Evolutionary conservation across 2,329 filamentous ascomycete species (phyloP).

Genomic region (Alternaria incomplexa): DNA sequence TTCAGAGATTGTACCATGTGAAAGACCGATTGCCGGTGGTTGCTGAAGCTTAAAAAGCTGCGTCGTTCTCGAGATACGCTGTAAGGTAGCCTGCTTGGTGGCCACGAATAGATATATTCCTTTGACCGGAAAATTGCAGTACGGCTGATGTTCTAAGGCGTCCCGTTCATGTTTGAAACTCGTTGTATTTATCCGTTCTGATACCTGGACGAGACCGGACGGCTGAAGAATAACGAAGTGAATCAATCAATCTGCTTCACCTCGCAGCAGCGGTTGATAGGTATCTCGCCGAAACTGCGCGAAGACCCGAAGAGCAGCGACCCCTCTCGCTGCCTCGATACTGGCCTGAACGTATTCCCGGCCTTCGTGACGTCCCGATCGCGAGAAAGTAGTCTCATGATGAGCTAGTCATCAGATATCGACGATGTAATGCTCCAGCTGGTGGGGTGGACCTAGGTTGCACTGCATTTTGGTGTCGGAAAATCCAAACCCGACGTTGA

Average conservation of each 20-base stretch:
- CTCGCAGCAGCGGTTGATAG: not conserved
- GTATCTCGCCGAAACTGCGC: not conserved
- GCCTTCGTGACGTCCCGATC: not conserved
- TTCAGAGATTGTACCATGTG: not conserved
- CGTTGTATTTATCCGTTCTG: not conserved
- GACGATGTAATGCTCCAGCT: not conserved
- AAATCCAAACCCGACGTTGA: slow-evolving; percentile 8
- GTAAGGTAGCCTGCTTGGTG: not conserved
- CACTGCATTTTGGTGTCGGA: slow-evolving; percentile 8
- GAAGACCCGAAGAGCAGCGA: not conserved
- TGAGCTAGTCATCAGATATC: not conserved
- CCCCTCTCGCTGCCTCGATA: not conserved
- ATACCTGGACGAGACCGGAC: not conserved
- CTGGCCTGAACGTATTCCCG: not conserved
- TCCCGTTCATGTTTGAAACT: not conserved
- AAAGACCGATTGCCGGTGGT: not conserved
- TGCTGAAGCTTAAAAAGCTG: not conserved
- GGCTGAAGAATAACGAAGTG: not conserved
- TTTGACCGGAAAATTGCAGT: not conserved
- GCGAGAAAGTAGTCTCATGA: not conserved
- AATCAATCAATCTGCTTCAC: not conserved
- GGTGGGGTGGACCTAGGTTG: slow-evolving; percentile 11
- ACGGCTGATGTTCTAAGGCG: not conserved
- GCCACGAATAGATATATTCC: not conserved
- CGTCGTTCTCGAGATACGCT: not conserved